Conservation (phyloP, 768 basidiomycete genomes). For the Trametes elegans region DNA sequence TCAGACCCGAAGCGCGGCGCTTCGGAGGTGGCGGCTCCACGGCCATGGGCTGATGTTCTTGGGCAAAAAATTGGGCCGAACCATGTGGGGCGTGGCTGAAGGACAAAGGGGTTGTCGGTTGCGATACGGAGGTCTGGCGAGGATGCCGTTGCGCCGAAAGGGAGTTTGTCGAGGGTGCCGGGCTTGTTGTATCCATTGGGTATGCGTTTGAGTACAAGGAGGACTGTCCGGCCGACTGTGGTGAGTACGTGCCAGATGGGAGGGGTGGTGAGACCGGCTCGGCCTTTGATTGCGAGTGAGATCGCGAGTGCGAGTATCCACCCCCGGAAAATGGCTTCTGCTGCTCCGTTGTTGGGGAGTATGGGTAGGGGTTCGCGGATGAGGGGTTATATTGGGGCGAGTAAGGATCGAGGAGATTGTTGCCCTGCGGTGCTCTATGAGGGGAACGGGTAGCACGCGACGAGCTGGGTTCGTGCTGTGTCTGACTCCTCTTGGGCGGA, state of each 20-base stretch:
- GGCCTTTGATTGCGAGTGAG: constrained; percentile 52
- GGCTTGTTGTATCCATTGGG: constrained; percentile 64
- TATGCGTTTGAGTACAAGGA: constrained; percentile 47
- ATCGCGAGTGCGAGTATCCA: constrained; percentile 52
- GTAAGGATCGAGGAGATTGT: constrained; percentile 65
- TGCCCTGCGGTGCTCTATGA: constrained; percentile 48
- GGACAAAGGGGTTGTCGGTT: constrained; percentile 71
- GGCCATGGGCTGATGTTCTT: constrained; percentile 64
- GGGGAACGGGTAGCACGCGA: constrained; percentile 59
- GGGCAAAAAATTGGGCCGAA: constrained; percentile 53
- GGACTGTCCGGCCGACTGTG: constrained; percentile 40
- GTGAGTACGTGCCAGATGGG: constrained; percentile 50
- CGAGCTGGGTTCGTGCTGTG: constrained; percentile 51
- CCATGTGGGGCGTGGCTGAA: constrained; percentile 54
- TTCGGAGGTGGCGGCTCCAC: constrained; percentile 62
- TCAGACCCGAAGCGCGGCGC: constrained; percentile 73
- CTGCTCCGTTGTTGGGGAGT: constrained; percentile 38
- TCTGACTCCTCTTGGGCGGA: constrained; percentile 54
- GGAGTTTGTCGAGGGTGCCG: constrained; percentile 51
- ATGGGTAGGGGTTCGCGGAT: constrained; percentile 52
- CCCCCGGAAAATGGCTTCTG: constrained; percentile 40
- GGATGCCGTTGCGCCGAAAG: constrained; percentile 47
- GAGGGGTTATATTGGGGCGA: constrained; percentile 65
- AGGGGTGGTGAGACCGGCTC: constrained; percentile 49
- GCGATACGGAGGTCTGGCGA: constrained; percentile 60